phyloP scores from a whole-genome alignment of 2,329 filamentous ascomycete species.

The Trematosphaeria pertusa region DNA sequence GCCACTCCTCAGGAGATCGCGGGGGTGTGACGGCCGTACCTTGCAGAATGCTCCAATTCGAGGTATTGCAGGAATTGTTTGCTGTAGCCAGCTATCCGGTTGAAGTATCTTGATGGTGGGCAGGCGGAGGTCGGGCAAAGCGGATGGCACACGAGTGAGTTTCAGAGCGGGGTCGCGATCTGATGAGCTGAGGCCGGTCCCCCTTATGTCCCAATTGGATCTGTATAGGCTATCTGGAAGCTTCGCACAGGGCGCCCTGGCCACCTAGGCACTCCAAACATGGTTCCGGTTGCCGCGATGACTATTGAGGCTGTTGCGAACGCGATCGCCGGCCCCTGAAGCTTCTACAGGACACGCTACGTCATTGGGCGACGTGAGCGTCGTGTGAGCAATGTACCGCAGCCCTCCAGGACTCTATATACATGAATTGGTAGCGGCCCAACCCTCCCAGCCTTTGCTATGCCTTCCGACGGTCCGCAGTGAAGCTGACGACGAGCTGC shows the following conservation, averaged over 20 bases:
- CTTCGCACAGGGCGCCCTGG: conserved; percentile 8
- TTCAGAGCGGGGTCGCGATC: conserved; percentile 23
- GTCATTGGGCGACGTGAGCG: conserved; percentile 11
- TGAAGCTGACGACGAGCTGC: no score
- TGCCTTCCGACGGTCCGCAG: no score
- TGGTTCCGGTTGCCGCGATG: conserved; percentile 5
- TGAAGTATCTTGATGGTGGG: conserved; percentile 3
- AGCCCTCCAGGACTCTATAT: no score
- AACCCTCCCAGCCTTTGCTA: no score
- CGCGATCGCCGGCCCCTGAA: conserved; percentile 18
- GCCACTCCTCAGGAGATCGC: conserved; percentile 14
- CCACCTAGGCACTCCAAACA: background rate
- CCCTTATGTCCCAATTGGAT: conserved; percentile 14
- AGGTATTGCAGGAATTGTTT: background rate
- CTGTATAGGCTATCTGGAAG: conserved; percentile 5
- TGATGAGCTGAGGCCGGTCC: conserved; percentile 9
- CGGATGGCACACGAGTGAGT: conserved; percentile 16
- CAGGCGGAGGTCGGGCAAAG: conserved; percentile 18
- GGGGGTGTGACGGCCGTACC: conserved; percentile 23
- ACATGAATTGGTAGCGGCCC: no score
- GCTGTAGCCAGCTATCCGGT: background rate
- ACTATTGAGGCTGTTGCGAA: conserved; percentile 20
- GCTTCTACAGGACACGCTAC: conserved; percentile 11
- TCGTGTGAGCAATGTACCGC: conserved; percentile 12
- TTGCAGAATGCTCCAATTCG: conserved; percentile 22